A percentile compares a stretch with the other conserved stretches of the same genome.
phyloP scores from a whole-genome alignment of 495 filamentous ascomycete species.

The Penicillium samsonianum region DNA sequence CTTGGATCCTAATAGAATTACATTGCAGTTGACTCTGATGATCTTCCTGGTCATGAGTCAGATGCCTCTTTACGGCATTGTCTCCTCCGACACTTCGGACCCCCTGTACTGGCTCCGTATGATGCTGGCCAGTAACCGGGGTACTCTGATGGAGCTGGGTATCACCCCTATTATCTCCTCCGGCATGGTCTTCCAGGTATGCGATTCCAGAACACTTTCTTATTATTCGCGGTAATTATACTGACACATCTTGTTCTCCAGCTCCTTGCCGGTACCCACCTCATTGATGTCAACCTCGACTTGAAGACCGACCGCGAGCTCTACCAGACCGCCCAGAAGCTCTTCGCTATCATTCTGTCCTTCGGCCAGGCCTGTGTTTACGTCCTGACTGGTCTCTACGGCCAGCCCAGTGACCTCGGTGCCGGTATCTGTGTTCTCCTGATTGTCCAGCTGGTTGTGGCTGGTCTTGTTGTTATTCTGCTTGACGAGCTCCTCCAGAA shows the following conservation, averaged over 20 bases:
- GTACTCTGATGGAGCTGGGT: conserved; percentile 98
- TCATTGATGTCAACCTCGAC: conserved; percentile 99
- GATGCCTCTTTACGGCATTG: conserved; percentile 96
- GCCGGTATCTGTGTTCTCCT: conserved; percentile 97
- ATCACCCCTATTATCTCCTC: conserved; percentile 99
- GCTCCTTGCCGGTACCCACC: conserved; percentile 97
- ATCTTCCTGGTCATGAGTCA: conserved; percentile 99
- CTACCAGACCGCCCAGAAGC: conserved; percentile 99
- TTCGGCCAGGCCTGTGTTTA: conserved; percentile 96
- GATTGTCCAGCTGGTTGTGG: conserved; percentile 93
- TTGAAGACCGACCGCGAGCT: conserved; percentile 99
- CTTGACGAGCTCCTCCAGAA: conserved; percentile 99
- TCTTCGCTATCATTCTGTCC: conserved; percentile 96
- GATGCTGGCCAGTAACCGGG: conserved; percentile 99
- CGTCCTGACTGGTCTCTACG: conserved; percentile 97
- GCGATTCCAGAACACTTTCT: conserved; percentile 18
- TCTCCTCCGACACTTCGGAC: conserved; percentile 95
- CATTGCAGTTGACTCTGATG: conserved; percentile 75
- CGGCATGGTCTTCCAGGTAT: conserved; percentile 97
- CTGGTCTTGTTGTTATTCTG: conserved; percentile 97
- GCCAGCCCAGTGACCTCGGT: conserved; percentile 91
- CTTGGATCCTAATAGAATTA: conserved; percentile 35
- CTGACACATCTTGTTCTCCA: conserved; percentile 29
- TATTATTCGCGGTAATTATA: conserved; percentile 11
- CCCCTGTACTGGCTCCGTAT: conserved; percentile 99